Evolutionary conservation across 73 alveolate species (phyloP), one percentile per base, ranked within the genome.

Genomic region (Durusdinium trenchii): DNA sequence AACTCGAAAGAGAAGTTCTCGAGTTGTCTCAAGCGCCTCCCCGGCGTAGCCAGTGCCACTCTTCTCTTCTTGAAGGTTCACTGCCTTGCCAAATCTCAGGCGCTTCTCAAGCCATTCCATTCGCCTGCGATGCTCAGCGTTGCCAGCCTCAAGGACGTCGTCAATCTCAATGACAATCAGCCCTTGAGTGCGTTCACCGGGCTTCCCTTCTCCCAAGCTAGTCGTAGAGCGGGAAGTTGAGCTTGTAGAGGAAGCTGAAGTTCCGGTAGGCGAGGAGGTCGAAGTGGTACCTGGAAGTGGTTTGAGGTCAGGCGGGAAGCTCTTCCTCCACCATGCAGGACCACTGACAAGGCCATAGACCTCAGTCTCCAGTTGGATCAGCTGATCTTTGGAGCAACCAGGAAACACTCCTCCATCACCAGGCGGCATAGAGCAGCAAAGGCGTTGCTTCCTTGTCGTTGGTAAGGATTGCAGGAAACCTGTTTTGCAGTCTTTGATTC

Each of bases 341-440:
- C 94, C 94, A 5, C 51, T 30, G 3, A 83, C 94, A 1, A 83
- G 35, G 40, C 94, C 94, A 32, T 83, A 83, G 32, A 83, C 94
- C 38, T 83, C 94, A 0, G 75, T 83, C 38, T 32, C n/a, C 3
- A 51, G 73, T 2, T 35, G 26, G 50, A 83, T 83, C 40, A 83
- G 51, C 50, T 83, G 93, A 12, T 47, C 67, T n/a, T 28, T 28
- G 73, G 45, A 40, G 50, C 50, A 83, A 3, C 50, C 75, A 40
- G 93, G 75, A 30, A 83, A 83, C 0, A 47, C 14, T n/a, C 50
- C 93, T 14, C 73, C 36, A n/a, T n/a, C n/a, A n/a, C n/a, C n/a
- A n/a, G n/a, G n/a, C 2, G 93, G 93, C 93, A 83, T 83, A 0
- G 30, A 12, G 50, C 67, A 47, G 1, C 64, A 51, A 51, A 83